A percentile compares a stretch with the other conserved stretches of the same genome.
Conservation (phyloP, 805 yeast genomes). For the Monosporozyma servazzii region DNA sequence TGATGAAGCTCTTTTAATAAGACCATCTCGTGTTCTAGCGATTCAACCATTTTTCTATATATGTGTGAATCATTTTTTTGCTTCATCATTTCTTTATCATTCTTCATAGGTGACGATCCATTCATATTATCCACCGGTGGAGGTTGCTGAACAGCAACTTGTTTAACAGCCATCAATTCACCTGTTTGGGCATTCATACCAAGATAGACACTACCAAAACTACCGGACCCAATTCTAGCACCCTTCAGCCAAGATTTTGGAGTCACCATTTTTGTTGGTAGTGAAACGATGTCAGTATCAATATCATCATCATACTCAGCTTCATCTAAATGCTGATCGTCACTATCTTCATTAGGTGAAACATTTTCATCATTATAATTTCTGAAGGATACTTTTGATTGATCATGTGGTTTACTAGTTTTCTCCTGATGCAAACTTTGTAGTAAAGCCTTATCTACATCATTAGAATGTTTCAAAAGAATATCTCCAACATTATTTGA, state of each 20-base stretch:
- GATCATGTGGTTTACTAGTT: constrained; percentile 6
- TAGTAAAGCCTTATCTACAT: constrained; percentile 41
- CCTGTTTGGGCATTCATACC: constrained; percentile 92
- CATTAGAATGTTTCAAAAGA: constrained; percentile 44
- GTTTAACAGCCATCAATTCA: constrained; percentile 94
- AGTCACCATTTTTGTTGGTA: constrained; percentile 34
- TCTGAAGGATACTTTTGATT: background rate
- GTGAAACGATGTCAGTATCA: constrained; percentile 32
- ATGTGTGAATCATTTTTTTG: constrained; percentile 21
- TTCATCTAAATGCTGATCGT: background rate
- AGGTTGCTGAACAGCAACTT: constrained; percentile 50
- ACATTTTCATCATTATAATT: background rate
- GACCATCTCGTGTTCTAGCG: constrained; percentile 72
- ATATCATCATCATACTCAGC: constrained; percentile 10
- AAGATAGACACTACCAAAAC: constrained; percentile 86
- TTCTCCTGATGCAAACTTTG: constrained; percentile 19
- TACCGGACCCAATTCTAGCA: constrained; percentile 86
- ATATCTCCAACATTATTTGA: constrained; percentile 56
- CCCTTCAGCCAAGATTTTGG: constrained; percentile 90
- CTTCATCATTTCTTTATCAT: constrained; percentile 10
- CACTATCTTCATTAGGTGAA: background rate
- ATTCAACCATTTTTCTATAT: constrained; percentile 58
- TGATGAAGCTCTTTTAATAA: constrained; percentile 74
- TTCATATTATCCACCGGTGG: constrained; percentile 9
- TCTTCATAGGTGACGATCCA: background rate